Base-by-base conservation (phyloP, 352 stramenopile species). In the Phytopythium boreale region DNA sequence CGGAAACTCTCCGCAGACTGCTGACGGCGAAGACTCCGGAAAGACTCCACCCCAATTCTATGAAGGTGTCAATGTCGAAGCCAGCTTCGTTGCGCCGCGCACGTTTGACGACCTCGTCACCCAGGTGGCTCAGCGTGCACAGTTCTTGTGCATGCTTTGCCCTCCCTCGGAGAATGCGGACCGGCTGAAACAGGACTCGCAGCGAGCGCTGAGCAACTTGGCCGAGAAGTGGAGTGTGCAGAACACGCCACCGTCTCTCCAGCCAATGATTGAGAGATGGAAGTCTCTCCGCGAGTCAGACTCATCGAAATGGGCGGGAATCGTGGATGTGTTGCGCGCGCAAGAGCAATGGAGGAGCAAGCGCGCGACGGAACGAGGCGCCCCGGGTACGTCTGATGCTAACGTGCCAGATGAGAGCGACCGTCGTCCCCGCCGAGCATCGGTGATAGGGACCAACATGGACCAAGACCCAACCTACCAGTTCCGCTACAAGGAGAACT, bases 181-280 rank as follows among this genome's bases (percentile, higher is more conserved):
- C 8, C 79, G 76, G 24, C 67, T 92, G 26, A 77, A 80, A 36
- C 64, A 76, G 4, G 82, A 92, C 51, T 96, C 87, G 0, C 85
- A 94, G 43, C 56, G 83, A 29, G 87, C 87, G 2, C 65, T 96
- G 1, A 90, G 84, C 44, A 92, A 96, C 53, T 65, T 96, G 36
- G 87, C 87, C 12, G 85, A 96, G 51, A 96, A 96, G 39, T 96
- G 87, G 87, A 93, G 84, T 59, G 62, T 85, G 2, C 80, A 94
- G 52, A 92, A 90, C 50, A 93, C 87, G 1, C 85, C 84, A 31
- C 87, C 87, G 17, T 92, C 81, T 1, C 63, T 96, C 34, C 82
- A 96, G 44, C 88, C 88, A 11, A 95, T 96, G 86, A 76, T 95
- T 34, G 88, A 96, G 57, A 72, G 88, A 12, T 96, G 88, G 88